Evolutionary conservation across 2,329 filamentous ascomycete genomes (phyloP).

Genomic region (Verticillium nonalfalfae): DNA sequence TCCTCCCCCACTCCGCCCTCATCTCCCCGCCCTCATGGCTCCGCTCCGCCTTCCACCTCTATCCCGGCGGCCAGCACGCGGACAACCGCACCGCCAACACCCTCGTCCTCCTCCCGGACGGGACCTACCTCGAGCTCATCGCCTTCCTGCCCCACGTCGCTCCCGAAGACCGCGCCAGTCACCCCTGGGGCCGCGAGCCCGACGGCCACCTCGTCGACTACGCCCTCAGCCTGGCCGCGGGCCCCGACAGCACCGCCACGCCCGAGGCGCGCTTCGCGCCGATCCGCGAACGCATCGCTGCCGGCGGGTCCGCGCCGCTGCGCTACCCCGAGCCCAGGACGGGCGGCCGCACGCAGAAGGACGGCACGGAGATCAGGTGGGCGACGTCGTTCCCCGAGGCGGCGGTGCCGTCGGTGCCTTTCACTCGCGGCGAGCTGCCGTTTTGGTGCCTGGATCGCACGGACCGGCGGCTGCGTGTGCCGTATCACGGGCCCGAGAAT

Average conservation of each 20-base stretch:
- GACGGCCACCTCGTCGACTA: constrained; percentile 52
- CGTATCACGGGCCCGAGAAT: constrained; percentile 26
- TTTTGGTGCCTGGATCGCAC: constrained; percentile 65
- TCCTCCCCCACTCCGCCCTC: constrained; percentile 1
- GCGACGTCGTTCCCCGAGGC: constrained; percentile 40
- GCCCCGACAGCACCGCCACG: background rate
- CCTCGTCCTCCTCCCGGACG: constrained; percentile 56
- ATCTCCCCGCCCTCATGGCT: constrained; percentile 1
- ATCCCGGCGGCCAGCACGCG: constrained; percentile 54
- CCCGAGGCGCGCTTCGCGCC: constrained; percentile 24
- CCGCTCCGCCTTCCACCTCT: constrained; percentile 47
- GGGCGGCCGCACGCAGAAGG: constrained; percentile 48
- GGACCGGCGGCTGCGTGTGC: constrained; percentile 47
- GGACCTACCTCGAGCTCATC: constrained; percentile 61
- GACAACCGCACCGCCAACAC: constrained; percentile 56
- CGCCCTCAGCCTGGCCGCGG: constrained; percentile 29
- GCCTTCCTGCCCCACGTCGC: constrained; percentile 39
- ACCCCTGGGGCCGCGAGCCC: constrained; percentile 51
- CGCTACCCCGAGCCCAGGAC: constrained; percentile 40
- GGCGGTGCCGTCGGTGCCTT: constrained; percentile 8
- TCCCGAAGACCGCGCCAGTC: constrained; percentile 32
- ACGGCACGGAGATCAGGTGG: constrained; percentile 54
- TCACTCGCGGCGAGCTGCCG: constrained; percentile 43
- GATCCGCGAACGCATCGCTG: constrained; percentile 28
- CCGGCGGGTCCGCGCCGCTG: constrained; percentile 19